Conservation (phyloP, 331 rosid species). For the Quercus lobata region DNA sequence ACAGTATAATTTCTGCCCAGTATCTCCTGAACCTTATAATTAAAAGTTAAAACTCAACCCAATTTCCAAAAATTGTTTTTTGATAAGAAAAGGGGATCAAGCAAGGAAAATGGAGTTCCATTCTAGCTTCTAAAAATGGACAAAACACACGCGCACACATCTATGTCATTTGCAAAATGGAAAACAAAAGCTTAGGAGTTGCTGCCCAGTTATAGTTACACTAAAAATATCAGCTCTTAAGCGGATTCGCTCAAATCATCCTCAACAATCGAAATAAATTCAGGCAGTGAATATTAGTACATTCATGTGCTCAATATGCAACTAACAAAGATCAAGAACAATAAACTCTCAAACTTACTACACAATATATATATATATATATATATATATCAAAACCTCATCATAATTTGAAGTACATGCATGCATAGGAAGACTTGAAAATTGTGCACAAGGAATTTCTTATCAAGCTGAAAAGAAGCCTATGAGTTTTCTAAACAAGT, state of each 20-base stretch:
- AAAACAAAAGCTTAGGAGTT: no score
- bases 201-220: neutral
- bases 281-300: no score
- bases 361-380: no score
- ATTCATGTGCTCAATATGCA: no score
- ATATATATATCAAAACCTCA: no score
- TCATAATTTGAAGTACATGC: no score
- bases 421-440: neutral
- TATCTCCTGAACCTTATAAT: neutral
- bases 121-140: neutral
- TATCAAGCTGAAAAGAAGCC: neutral
- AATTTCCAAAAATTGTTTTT: neutral
- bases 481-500: no score
- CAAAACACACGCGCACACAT: neutral
- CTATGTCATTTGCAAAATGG: neutral
- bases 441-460: neutral
- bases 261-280: no score
- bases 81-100: neutral
- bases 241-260: neutral
- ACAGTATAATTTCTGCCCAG: neutral
- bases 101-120: neutral
- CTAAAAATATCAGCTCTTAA: neutral
- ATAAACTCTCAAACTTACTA: no score
- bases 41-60: neutral
- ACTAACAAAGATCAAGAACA: no score